Base-by-base conservation (phyloP, 345 rosid genomes). In the Heritiera littoralis region DNA sequence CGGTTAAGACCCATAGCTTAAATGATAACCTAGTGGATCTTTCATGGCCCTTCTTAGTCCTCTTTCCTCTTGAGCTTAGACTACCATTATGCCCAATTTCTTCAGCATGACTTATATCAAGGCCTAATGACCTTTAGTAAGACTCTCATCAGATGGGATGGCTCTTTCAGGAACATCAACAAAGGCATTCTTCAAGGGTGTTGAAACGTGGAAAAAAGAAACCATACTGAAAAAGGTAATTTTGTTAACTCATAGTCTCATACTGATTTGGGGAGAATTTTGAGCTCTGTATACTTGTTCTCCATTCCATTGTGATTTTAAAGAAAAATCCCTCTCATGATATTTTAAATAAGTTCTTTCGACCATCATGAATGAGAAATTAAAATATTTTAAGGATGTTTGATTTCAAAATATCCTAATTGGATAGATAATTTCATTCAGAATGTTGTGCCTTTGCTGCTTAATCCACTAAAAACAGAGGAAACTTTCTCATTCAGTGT, bases 191-290 rank as follows among this genome's bases (percentile, higher is more conserved):
- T 78, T 92, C 40, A 93, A 92, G 79, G 98, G 98, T 72, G 83
- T 87, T 45, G 94, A 93, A 81, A 93, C 93, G 51, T 93, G 98
- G 96, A 92, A 86, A 40, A 93, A 92, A 66, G 98, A 93, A 84
- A 89, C 94, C 46, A 80, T 93, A 74, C 23, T 84, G 87, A 93
- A 88, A 78, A 81, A 82, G 89, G 98, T 90, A 80, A 59, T 20
- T 61, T 76, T 48, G 18, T 61, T 46, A 20, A 17, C 13, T 40
- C 52, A 45, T 23, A 10, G 1, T 17, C 13, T 4, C 51, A 23
- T 41, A 12, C 9, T 40, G 63, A 59, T 59, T 7, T 78, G 61
- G 1, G 17, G 9, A 41, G 9, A 49, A 17, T 6, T 65, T 65
- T 63, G 73, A 38, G 23, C 51, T 35, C 8, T 52, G 35, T 20